Evolutionary conservation across 352 stramenopile species (phyloP).

Genomic region (Thraustochytrium striatum): DNA sequence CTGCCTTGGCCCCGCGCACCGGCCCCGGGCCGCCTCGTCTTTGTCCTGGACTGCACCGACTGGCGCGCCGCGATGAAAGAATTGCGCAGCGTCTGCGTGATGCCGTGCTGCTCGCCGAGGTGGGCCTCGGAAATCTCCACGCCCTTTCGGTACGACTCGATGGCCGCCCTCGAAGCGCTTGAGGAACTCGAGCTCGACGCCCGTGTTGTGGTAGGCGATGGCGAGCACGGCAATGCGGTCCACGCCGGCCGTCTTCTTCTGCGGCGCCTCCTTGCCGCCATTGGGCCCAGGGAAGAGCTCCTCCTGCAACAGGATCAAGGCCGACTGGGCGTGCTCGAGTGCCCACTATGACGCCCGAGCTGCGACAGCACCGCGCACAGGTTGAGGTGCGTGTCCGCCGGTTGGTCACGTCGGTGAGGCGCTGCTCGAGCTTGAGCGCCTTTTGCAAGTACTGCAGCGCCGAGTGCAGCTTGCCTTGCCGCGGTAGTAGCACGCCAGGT

Average conservation of each 20-base stretch:
- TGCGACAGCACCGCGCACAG: slow-evolving; percentile 87
- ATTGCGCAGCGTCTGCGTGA: slow-evolving; percentile 83
- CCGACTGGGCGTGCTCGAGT: slow-evolving; percentile 81
- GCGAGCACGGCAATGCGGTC: slow-evolving; percentile 83
- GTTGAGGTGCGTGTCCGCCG: slow-evolving; percentile 89
- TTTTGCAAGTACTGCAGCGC: slow-evolving; percentile 83
- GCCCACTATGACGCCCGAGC: slow-evolving; percentile 74
- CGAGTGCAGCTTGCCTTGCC: slow-evolving; percentile 81
- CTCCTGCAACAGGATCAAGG: slow-evolving; percentile 84
- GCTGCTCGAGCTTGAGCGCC: slow-evolving; percentile 81
- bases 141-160: slow-evolving; percentile 85
- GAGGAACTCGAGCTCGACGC: slow-evolving; percentile 89
- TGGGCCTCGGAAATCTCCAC: slow-evolving; percentile 74
- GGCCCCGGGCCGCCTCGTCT: not conserved
- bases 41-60: not conserved
- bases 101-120: slow-evolving; percentile 78
- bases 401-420: slow-evolving; percentile 75
- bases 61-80: slow-evolving; percentile 70
- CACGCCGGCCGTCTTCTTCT: slow-evolving; percentile 56
- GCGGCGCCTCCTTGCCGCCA: not conserved
- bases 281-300: slow-evolving; percentile 65
- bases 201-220: slow-evolving; percentile 91
- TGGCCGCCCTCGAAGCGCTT: slow-evolving; percentile 80
- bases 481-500: slow-evolving; percentile 86
- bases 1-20: not conserved